Base-by-base conservation (phyloP, 257 asterid species). In the Solanum ossicruentum region DNA sequence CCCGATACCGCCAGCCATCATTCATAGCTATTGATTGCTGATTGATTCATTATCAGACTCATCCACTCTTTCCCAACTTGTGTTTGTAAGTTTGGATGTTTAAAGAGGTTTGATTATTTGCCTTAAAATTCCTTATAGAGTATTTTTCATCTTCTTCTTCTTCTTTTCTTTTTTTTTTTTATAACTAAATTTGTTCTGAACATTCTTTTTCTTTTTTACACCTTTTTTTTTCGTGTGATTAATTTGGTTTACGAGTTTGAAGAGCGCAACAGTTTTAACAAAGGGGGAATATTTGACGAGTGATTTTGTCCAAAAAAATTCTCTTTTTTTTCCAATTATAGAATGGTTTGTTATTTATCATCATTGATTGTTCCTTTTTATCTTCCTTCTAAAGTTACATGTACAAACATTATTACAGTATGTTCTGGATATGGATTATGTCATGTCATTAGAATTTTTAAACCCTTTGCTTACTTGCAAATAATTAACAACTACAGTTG, bases 1-100 rank as follows among this genome's bases (percentile, higher is more conserved):
- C 96, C 89, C 78, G 97, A 93, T 49, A 86, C 87, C n/a, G 84
- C 91, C 47, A 91, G 93, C 91, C 94, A 93, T 90, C 96, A 92
- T 89, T 94, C 97, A 17, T 93, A 92, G 81, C 69, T 83, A 58
- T 71, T 66, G 78, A 82, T n/a, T n/a, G 18, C 28, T 16, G 52
- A 58, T 21, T 23, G 80, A 51, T 47, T 10, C 41, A 63, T 85
- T 23, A 63, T 84, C 47, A 58, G 6, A 26, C 43, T 13, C 61
- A 26, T 87, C 71, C 57, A 77, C 82, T 80, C 63, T 86, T 80
- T 78, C 82, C 45, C 83, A 86, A 85, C 83, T 82, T 63, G 83
- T 85, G 85, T 79, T 87, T 84, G 87, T 88, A 71, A 52, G 89
- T 90, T 85, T 90, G 91, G 90, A 87, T 83, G 88, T 81, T 89